phyloP scores from a whole-genome alignment of 129 eudicot species.

The Rutidosis leptorrhynchoides region DNA sequence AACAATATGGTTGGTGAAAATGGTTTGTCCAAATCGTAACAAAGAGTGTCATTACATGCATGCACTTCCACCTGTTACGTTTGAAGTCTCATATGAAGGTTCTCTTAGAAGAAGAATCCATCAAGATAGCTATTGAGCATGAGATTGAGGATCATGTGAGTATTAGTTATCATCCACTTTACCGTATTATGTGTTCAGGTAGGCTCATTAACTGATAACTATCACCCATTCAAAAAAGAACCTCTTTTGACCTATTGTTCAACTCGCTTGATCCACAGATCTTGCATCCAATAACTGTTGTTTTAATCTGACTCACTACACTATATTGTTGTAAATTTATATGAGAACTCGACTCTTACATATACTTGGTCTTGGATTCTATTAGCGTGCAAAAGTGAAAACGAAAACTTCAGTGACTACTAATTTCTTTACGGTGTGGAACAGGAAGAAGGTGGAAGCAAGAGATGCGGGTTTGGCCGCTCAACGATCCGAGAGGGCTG shows the following conservation, averaged over 20 bases:
- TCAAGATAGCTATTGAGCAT: slow-evolving; percentile 58
- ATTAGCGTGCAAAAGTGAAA: slow-evolving; percentile 53
- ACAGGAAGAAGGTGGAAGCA: slow-evolving; percentile 52
- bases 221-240: too few relatives aligned
- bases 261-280: too few relatives aligned
- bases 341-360: not conserved
- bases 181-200: too few relatives aligned
- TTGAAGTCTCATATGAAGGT: slow-evolving; percentile 69
- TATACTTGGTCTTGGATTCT: too few relatives aligned
- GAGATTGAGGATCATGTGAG: slow-evolving; percentile 59
- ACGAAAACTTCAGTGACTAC: slow-evolving; percentile 60
- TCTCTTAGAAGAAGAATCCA: slow-evolving; percentile 58
- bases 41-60: slow-evolving; percentile 89
- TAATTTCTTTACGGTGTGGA: slow-evolving; percentile 56
- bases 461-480: slow-evolving; percentile 67
- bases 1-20: slow-evolving; percentile 98
- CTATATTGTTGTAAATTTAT: not conserved
- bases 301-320: not conserved
- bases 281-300: too few relatives aligned
- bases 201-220: too few relatives aligned
- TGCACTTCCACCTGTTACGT: slow-evolving; percentile 84
- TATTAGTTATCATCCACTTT: not conserved
- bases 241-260: too few relatives aligned
- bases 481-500: slow-evolving; percentile 62
- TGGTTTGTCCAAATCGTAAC: slow-evolving; percentile 93